Evolutionary conservation across 495 filamentous ascomycete genomes (phyloP).

Genomic region (Aspergillus saccharolyticus): DNA sequence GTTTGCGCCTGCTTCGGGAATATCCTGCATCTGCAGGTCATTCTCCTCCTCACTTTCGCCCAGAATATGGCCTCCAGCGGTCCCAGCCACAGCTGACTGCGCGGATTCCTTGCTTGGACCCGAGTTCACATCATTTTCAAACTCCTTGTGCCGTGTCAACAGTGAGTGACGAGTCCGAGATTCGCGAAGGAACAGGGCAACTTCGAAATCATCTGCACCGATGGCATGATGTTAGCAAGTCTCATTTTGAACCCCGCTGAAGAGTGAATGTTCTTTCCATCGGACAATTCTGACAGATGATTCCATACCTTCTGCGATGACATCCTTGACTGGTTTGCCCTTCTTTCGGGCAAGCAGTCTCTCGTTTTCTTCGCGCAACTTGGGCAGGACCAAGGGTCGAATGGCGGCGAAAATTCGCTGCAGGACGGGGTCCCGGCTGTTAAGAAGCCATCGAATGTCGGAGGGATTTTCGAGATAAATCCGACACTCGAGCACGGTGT

Average conservation of each 20-base stretch:
- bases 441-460: conserved; percentile 76
- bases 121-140: conserved; percentile 42
- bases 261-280: background rate
- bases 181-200: conserved; percentile 88
- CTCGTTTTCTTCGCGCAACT: conserved; percentile 83
- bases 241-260: background rate
- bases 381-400: conserved; percentile 79
- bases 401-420: conserved; percentile 77
- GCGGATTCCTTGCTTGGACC: conserved; percentile 35
- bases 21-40: conserved; percentile 30
- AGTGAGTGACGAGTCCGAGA: conserved; percentile 82
- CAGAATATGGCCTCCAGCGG: conserved; percentile 33
- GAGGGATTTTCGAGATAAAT: conserved; percentile 92
- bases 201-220: conserved; percentile 81
- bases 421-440: conserved; percentile 62
- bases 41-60: conserved; percentile 40
- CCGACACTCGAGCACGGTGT: conserved; percentile 88
- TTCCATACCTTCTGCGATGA: conserved; percentile 69
- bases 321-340: conserved; percentile 79
- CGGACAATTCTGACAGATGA: too few relatives aligned
- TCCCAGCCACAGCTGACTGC: conserved; percentile 42
- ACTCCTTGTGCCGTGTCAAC: conserved; percentile 72
- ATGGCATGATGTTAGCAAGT: conserved; percentile 2
- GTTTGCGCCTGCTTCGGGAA: conserved; percentile 28
- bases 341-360: conserved; percentile 52